These are phyloP conservation scores for Magnolia changhungtana DNA, from an alignment of 164 flowering plant genomes.

Conservation along the genomic window DNA sequence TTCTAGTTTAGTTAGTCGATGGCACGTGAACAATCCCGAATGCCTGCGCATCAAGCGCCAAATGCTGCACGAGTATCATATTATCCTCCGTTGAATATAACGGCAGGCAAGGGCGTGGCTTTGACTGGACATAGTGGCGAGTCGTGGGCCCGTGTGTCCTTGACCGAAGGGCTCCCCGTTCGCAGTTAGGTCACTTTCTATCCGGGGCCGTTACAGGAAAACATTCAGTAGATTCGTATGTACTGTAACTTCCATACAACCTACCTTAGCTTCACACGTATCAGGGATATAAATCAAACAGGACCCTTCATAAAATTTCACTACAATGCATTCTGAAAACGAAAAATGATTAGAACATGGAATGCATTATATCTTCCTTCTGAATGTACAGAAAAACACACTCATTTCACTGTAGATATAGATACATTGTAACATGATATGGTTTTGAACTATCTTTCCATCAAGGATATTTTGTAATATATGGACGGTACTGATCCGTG, in stretches of 20 bases:
- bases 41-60: not conserved
- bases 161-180: not conserved
- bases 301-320: too few species aligned
- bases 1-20: too few species aligned
- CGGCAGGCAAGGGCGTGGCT: not conserved
- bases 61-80: not conserved
- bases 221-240: not conserved
- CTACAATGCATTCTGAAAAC: too few species aligned
- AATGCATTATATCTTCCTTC: too few species aligned
- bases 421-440: not conserved
- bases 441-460: not conserved
- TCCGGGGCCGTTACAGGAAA: not conserved
- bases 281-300: too few species aligned
- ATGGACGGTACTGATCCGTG: not conserved
- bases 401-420: too few species aligned
- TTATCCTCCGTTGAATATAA: not conserved
- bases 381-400: too few species aligned
- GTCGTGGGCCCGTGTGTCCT: not conserved
- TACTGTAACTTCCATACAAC: too few species aligned
- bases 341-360: too few species aligned
- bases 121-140: slow-evolving; percentile 1
- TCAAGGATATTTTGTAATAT: not conserved
- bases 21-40: not conserved
- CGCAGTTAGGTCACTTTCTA: not conserved
- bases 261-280: too few species aligned